Conservation (phyloP, 495 filamentous ascomycete genomes). For the Penicillium atrosanguineum region DNA sequence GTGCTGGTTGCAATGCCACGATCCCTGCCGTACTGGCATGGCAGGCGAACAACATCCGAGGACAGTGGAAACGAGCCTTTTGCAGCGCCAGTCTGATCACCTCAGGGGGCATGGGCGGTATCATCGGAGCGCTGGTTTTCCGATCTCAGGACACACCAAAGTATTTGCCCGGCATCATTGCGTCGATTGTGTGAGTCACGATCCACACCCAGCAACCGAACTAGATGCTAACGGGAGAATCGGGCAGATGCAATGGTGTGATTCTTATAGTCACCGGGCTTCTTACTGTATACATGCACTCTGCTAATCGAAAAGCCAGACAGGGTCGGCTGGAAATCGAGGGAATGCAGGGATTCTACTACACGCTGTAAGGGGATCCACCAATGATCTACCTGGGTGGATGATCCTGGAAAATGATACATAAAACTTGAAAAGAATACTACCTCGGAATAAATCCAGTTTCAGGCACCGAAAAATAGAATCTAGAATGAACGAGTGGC, state of each 20-base stretch:
- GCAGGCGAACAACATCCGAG: slow-evolving; percentile 56
- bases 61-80: slow-evolving; percentile 58
- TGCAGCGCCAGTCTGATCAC: slow-evolving; percentile 46
- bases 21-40: background rate
- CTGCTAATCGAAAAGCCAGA: slow-evolving; percentile 5
- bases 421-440: background rate
- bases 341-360: slow-evolving; percentile 9
- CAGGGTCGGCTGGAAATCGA: slow-evolving; percentile 8
- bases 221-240: background rate
- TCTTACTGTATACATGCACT: background rate
- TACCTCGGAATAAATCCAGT: background rate
- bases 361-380: slow-evolving; percentile 3
- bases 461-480: background rate
- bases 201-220: background rate
- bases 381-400: background rate
- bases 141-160: background rate
- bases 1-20: slow-evolving; percentile 5
- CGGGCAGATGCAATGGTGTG: background rate
- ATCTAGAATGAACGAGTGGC: background rate
- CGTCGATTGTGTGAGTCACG: slow-evolving; percentile 22
- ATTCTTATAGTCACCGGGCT: background rate
- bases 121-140: slow-evolving; percentile 13
- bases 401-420: background rate
- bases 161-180: slow-evolving; percentile 46
- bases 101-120: slow-evolving; percentile 52